Conservation (phyloP, 164 flowering plant genomes). For the Magnolia officinalis region DNA sequence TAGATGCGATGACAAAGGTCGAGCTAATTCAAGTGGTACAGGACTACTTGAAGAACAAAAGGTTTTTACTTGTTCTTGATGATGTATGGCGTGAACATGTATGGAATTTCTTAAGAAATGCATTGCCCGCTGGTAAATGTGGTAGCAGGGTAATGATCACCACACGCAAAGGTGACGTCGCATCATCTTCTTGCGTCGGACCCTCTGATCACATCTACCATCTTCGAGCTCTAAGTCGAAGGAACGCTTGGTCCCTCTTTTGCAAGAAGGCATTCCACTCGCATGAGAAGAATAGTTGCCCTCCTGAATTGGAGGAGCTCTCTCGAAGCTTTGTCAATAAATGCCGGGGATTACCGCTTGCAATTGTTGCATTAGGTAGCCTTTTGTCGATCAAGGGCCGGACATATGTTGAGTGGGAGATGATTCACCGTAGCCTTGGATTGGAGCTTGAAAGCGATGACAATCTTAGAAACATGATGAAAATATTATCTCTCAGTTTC, state of each 20-base stretch:
- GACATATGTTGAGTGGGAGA: no score
- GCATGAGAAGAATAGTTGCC: neutral
- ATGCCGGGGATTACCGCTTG: slow-evolving; percentile 26
- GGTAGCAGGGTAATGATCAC: slow-evolving; percentile 37
- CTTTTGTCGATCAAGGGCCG: neutral
- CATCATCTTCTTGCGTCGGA: neutral
- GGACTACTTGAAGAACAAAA: neutral
- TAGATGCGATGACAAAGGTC: slow-evolving; percentile 14
- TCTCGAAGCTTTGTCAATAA: slow-evolving; percentile 9
- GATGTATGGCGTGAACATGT: slow-evolving; percentile 29
- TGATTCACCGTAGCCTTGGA: slow-evolving; percentile 4
- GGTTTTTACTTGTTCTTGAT: slow-evolving; percentile 31
- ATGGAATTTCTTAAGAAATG: slow-evolving; percentile 23
- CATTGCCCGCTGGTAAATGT: slow-evolving; percentile 22
- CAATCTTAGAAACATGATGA: neutral
- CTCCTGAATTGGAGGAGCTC: neutral
- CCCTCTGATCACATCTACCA: neutral
- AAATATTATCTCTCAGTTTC: slow-evolving; percentile 6
- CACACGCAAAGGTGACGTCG: slow-evolving; percentile 17
- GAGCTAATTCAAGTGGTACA: slow-evolving; percentile 21
- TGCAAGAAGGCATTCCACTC: slow-evolving; percentile 6
- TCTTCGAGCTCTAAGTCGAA: neutral
- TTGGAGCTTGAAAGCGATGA: slow-evolving; percentile 11
- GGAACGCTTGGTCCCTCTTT: slow-evolving; percentile 9
- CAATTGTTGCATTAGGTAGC: slow-evolving; percentile 17